Base-by-base conservation (phyloP, 2,329 filamentous ascomycete species). In the Aspergillus unguis region DNA sequence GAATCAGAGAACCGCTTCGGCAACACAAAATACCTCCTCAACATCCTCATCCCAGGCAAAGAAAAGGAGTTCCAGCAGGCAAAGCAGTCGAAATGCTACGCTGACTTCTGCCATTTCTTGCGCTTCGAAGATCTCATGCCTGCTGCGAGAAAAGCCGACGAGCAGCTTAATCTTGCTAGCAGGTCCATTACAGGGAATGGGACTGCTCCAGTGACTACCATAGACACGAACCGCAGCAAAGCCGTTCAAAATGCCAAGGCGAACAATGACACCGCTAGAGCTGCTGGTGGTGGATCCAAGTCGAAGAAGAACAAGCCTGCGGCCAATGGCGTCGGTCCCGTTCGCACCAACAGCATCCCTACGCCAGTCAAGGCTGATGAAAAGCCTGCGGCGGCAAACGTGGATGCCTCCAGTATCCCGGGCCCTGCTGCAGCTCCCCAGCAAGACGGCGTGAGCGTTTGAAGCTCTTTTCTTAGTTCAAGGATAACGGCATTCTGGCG, bases 1-100 rank as follows among this genome's bases (percentile, higher is more conserved):
- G 84, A 88, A 51, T 84, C 90, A 9, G 85, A 92, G 67, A 97
- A 99, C 70, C 85, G 85, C 57, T 94, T 86, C 70, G 87, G 88
- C 41, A 99, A 99, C 74, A 96, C 92, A 4, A 99, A 99, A 70
- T 99, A 88, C 68, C 78, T 94, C 31, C 82, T 99, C 28, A 83
- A 83, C 38, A 90, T 96, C 69, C 82, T 96, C 71, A 84, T 97
- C 26, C 90, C 91, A 0, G 90, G 92, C 11, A 95, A 91, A 69
- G 77, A 83, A 44, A 76, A 91, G 36, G 77, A 76, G 1, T 88
- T 87, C 67, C 78, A 80, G 53, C 71, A 77, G 3, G 78, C 94
- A 60, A 84, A 82, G 56, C 71, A 75, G 43, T 80, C 81, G 55
- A 91, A 86, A 73, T 87, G 81, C 61, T 96, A 96, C 65, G 75